Evolutionary conservation across 116 monocot species (phyloP).

Genomic region (Thalassia testudinum): DNA sequence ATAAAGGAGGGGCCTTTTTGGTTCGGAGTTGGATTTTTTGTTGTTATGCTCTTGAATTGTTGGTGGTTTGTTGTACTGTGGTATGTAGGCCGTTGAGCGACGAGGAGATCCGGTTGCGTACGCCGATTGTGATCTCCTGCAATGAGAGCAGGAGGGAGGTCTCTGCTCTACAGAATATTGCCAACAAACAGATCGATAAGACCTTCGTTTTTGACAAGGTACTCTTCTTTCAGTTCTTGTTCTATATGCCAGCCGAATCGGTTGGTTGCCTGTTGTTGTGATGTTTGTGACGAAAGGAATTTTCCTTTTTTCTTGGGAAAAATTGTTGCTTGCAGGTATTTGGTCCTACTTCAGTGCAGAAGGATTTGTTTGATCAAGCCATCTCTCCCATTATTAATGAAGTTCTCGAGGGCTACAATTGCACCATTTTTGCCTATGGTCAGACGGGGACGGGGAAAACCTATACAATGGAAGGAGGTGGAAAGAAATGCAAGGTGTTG

Average conservation of each 20-base stretch:
- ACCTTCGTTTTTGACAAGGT: conserved; percentile 93
- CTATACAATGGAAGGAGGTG: conserved; percentile 79
- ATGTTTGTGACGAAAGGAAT: background rate
- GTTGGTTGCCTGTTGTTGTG: background rate
- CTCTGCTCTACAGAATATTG: conserved; percentile 71
- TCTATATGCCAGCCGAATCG: no score
- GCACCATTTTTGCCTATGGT: conserved; percentile 80
- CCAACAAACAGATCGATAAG: conserved; percentile 80
- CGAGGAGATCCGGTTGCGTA: conserved; percentile 59
- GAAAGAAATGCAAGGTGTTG: conserved; percentile 23
- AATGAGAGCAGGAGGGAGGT: conserved; percentile 81
- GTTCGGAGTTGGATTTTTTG: background rate
- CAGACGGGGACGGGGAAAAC: conserved; percentile 83
- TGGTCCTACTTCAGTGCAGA: conserved; percentile 54
- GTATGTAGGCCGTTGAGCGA: conserved; percentile 70
- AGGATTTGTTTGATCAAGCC: conserved; percentile 59
- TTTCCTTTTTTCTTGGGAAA: background rate
- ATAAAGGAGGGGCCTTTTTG: background rate
- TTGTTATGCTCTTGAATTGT: background rate
- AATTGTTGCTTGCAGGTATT: conserved; percentile 21
- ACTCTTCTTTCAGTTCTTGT: background rate
- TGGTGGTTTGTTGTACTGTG: background rate
- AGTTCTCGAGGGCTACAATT: conserved; percentile 72
- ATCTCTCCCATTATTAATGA: conserved; percentile 64
- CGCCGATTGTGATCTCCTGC: conserved; percentile 81